A percentile compares a stretch with the other conserved stretches of the same genome.
Evolutionary conservation across 202 grass and related monocot genomes (phyloP).

Genomic region (Digitaria exilis): DNA sequence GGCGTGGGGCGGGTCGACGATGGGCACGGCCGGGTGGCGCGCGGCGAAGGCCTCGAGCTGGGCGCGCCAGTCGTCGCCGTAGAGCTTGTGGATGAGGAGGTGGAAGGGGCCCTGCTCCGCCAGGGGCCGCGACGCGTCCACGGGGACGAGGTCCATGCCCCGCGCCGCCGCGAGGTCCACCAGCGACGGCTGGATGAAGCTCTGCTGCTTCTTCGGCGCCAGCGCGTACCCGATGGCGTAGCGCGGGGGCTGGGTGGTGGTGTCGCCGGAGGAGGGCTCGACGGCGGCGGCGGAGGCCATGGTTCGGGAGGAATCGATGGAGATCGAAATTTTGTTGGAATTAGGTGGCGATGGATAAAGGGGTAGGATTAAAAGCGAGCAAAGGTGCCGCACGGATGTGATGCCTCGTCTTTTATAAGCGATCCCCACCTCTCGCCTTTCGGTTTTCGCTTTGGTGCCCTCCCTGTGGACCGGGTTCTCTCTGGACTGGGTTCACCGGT

Average conservation of each 20-base stretch:
- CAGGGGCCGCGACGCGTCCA: conserved; percentile 64
- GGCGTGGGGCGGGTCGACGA: conserved; percentile 67
- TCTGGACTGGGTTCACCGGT: not conserved
- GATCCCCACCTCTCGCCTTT: not conserved
- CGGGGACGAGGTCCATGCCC: conserved; percentile 72
- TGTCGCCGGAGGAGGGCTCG: conserved; percentile 36
- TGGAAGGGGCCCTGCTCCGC: conserved; percentile 83
- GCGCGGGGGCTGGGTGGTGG: conserved; percentile 2
- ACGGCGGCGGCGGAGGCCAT: conserved; percentile 44
- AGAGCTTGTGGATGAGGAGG: conserved; percentile 90
- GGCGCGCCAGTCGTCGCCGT: conserved; percentile 66
- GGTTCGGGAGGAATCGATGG: conserved; percentile 30
- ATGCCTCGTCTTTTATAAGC: conserved; percentile 37
- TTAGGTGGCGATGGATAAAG: conserved; percentile 2
- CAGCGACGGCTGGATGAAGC: conserved; percentile 93
- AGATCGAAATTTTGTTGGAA: conserved; percentile 23
- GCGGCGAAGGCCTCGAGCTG: conserved; percentile 69
- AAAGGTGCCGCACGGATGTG: conserved; percentile 35
- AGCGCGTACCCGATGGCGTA: conserved; percentile 76
- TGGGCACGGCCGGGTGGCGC: conserved; percentile 53
- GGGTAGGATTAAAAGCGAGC: not conserved
- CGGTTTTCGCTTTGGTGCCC: not conserved
- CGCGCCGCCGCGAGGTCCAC: conserved; percentile 43
- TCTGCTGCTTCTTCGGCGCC: conserved; percentile 87
- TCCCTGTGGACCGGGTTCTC: no score